A percentile compares a stretch with the other conserved stretches of the same genome.
Conservation (phyloP, 345 rosid genomes). For the Heritiera littoralis region DNA sequence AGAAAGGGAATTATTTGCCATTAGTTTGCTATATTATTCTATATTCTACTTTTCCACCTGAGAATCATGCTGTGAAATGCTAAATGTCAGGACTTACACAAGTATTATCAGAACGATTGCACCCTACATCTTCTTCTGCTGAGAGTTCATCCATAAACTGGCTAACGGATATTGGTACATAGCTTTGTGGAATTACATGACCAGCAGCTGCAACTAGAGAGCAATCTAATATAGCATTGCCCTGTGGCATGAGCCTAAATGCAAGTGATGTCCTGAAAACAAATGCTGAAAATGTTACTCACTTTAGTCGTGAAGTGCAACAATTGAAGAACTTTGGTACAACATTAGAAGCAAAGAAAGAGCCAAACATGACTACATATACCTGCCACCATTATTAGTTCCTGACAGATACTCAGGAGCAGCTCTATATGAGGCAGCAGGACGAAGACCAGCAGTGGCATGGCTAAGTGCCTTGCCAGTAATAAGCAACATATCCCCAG, state of each 20-base stretch:
- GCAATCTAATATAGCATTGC: slow-evolving; percentile 94
- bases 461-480: slow-evolving; percentile 95
- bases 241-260: slow-evolving; percentile 95
- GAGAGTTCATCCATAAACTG: slow-evolving; percentile 99
- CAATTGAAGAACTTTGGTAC: slow-evolving; percentile 2
- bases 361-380: slow-evolving; percentile 22
- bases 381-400: slow-evolving; percentile 75
- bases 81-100: slow-evolving; percentile 51
- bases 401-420: slow-evolving; percentile 52
- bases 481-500: slow-evolving; percentile 79
- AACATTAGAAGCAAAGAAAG: slow-evolving; percentile 11
- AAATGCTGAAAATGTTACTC: slow-evolving; percentile 23
- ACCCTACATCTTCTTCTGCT: slow-evolving; percentile 78
- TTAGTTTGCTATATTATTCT: neutral
- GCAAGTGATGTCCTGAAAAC: slow-evolving; percentile 72
- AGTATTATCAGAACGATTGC: slow-evolving; percentile 58
- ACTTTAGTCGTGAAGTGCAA: slow-evolving; percentile 4
- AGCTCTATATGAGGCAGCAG: slow-evolving; percentile 74
- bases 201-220: slow-evolving; percentile 96
- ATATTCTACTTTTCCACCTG: neutral
- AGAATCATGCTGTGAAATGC: neutral
- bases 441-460: slow-evolving; percentile 95
- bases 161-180: slow-evolving; percentile 90
- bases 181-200: slow-evolving; percentile 88
- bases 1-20: neutral